phyloP scores from a whole-genome alignment of 768 basidiomycete genomes.

The Amanita polypyramis region DNA sequence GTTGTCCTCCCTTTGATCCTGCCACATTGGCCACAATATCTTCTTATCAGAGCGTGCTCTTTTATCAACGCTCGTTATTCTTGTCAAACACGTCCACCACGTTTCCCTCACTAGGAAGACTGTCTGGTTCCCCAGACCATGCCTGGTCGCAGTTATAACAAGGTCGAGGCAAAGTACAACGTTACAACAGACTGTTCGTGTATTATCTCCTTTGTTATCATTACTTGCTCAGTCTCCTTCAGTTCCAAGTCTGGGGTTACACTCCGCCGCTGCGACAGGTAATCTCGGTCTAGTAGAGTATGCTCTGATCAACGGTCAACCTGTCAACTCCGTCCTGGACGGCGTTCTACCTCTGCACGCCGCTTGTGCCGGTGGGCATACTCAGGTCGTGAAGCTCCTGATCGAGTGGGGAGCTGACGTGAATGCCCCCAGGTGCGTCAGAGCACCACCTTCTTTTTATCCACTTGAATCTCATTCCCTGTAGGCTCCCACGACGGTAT shows the following conservation, averaged over 20 bases:
- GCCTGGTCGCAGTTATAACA: slow-evolving; percentile 38
- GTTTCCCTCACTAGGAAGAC: background rate
- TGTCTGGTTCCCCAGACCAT: slow-evolving; percentile 21
- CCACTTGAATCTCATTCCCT: slow-evolving; percentile 8
- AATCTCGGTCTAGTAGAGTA: slow-evolving; percentile 91
- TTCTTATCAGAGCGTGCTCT: background rate
- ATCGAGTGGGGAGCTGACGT: slow-evolving; percentile 97
- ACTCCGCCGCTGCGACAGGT: slow-evolving; percentile 71
- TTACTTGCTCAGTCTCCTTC: background rate
- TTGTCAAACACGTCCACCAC: too few relatives aligned
- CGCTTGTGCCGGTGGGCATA: slow-evolving; percentile 85
- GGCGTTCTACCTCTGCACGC: slow-evolving; percentile 97
- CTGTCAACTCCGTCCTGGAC: slow-evolving; percentile 91
- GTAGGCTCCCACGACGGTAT: slow-evolving; percentile 64
- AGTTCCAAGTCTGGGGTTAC: slow-evolving; percentile 73
- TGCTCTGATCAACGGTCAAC: slow-evolving; percentile 89
- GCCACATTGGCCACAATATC: background rate
- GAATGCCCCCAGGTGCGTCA: slow-evolving; percentile 77
- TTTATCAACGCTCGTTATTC: too few relatives aligned
- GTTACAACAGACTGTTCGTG: slow-evolving; percentile 47
- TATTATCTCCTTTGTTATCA: background rate
- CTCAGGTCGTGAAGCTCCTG: slow-evolving; percentile 76
- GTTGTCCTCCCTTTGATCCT: background rate
- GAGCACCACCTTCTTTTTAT: slow-evolving; percentile 8
- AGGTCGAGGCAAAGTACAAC: slow-evolving; percentile 46